These are phyloP conservation scores for Fusarium virguliforme DNA, from an alignment of 2,329 filamentous ascomycete genomes.

Conservation along the genomic window DNA sequence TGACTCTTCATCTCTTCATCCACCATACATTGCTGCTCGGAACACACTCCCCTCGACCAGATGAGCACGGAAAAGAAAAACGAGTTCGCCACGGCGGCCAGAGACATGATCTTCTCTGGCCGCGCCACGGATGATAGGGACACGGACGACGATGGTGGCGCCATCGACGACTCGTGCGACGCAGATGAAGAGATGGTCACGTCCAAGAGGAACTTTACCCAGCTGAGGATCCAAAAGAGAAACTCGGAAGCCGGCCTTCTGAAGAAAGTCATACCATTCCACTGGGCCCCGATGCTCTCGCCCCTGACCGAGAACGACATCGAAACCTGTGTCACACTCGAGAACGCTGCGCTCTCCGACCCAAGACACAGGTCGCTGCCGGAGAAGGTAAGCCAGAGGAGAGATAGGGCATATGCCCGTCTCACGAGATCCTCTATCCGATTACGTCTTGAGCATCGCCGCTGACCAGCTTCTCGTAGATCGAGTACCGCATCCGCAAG, in stretches of 20 bases:
- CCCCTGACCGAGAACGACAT: constrained; percentile 78
- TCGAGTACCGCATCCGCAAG: constrained; percentile 54
- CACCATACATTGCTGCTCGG: background rate
- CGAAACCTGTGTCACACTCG: constrained; percentile 71
- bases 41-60: background rate
- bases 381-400: constrained; percentile 65
- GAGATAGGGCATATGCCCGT: background rate
- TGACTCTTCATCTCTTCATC: background rate
- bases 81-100: constrained; percentile 51
- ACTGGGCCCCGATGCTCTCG: constrained; percentile 75
- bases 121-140: constrained; percentile 25
- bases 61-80: constrained; percentile 46
- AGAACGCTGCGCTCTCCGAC: constrained; percentile 69
- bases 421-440: background rate
- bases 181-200: constrained; percentile 57
- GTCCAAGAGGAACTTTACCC: constrained; percentile 59
- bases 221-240: constrained; percentile 58
- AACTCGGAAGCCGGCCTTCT: constrained; percentile 54
- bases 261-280: constrained; percentile 67
- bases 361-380: constrained; percentile 65
- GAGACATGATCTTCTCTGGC: constrained; percentile 50
- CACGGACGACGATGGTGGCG: constrained; percentile 49
- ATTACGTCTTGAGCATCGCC: background rate
- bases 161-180: constrained; percentile 61
- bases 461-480: constrained; percentile 39